These are phyloP conservation scores for Trametes coccinea DNA, from an alignment of 768 basidiomycete genomes.

Conservation along the genomic window DNA sequence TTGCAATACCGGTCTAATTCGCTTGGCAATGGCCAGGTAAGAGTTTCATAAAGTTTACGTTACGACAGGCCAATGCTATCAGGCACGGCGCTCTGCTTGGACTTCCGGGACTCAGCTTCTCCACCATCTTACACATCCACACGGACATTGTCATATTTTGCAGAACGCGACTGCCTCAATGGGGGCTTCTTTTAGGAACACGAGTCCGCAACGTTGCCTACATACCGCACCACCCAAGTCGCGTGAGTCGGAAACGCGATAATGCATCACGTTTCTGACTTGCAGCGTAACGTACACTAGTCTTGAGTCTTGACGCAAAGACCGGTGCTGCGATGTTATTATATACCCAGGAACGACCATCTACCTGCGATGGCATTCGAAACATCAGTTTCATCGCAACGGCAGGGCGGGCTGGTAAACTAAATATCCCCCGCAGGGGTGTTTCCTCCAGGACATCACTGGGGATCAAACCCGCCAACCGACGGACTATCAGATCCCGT, in stretches of 20 bases:
- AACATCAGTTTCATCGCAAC: neutral
- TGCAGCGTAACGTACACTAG: too few species aligned
- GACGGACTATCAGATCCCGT: conserved; percentile 9
- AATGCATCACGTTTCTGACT: neutral
- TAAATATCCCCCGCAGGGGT: neutral
- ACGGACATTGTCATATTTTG: too few species aligned
- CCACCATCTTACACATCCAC: too few species aligned
- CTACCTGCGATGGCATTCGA: neutral
- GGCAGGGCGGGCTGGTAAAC: neutral
- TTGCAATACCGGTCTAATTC: too few species aligned
- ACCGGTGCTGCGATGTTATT: too few species aligned
- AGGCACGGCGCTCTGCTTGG: neutral
- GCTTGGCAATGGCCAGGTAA: neutral
- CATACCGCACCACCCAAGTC: too few species aligned
- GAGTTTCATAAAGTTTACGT: neutral
- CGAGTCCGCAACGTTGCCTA: too few species aligned
- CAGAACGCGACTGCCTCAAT: too few species aligned
- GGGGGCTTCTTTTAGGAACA: too few species aligned
- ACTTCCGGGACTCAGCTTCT: neutral
- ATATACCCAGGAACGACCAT: too few species aligned
- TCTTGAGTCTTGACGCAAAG: too few species aligned
- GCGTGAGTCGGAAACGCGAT: neutral
- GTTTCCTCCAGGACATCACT: neutral
- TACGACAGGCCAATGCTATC: neutral
- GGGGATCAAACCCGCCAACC: neutral